Conservation (phyloP, 768 basidiomycete genomes). For the Lanmaoa pseudosensibilis region DNA sequence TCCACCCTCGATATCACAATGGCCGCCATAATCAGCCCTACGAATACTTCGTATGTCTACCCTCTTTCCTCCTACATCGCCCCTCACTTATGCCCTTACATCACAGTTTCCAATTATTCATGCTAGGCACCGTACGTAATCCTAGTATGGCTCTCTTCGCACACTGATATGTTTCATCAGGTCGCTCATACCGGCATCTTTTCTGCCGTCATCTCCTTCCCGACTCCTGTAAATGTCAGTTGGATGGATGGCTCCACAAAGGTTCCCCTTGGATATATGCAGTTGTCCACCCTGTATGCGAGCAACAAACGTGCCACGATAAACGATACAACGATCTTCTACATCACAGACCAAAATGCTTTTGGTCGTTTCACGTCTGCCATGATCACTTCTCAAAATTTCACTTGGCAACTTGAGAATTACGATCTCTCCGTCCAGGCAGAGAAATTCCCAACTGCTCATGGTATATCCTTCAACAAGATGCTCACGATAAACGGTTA, state of each 20-base stretch:
- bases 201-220: slow-evolving; percentile 61
- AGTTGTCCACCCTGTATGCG: slow-evolving; percentile 47
- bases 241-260: slow-evolving; percentile 55
- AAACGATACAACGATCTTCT: slow-evolving; percentile 60
- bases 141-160: not conserved
- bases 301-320: slow-evolving; percentile 57
- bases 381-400: slow-evolving; percentile 65
- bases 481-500: slow-evolving; percentile 54
- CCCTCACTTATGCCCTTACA: slow-evolving; percentile 17
- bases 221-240: slow-evolving; percentile 53
- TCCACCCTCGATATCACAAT: slow-evolving; percentile 52
- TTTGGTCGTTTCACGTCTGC: slow-evolving; percentile 61
- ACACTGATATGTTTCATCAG: slow-evolving; percentile 29
- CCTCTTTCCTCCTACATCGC: not conserved
- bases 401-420: slow-evolving; percentile 66
- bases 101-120: slow-evolving; percentile 48
- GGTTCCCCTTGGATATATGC: slow-evolving; percentile 55
- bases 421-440: slow-evolving; percentile 62
- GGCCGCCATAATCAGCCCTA: slow-evolving; percentile 51
- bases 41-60: slow-evolving; percentile 54
- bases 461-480: slow-evolving; percentile 67
- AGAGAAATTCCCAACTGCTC: slow-evolving; percentile 63
- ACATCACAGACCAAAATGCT: slow-evolving; percentile 52
- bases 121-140: slow-evolving; percentile 53
- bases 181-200: slow-evolving; percentile 69